Conservation (phyloP, 2,329 filamentous ascomycete genomes). For the Pyricularia sp. region DNA sequence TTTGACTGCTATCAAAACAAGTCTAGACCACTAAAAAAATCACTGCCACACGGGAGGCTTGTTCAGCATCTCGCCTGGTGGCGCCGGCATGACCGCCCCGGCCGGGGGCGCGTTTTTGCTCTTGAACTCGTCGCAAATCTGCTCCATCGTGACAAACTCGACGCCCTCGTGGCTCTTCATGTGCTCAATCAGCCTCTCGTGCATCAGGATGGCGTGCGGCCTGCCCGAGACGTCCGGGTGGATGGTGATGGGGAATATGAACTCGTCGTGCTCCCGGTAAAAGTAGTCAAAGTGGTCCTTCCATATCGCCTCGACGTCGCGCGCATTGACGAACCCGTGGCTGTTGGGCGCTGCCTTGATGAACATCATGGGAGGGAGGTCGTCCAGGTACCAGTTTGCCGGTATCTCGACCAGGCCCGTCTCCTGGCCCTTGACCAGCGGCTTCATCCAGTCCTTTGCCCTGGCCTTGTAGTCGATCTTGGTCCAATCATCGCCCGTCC, state of each 20-base stretch:
- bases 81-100: conserved; percentile 53
- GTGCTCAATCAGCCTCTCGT: conserved; percentile 23
- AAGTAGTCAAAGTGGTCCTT: conserved; percentile 63
- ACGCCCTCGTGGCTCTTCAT: conserved; percentile 26
- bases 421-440: conserved; percentile 45
- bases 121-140: conserved; percentile 66
- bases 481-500: conserved; percentile 56
- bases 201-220: conserved; percentile 24
- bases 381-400: conserved; percentile 55
- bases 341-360: conserved; percentile 56
- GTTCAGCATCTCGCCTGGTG: conserved; percentile 40
- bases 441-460: conserved; percentile 58
- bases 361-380: conserved; percentile 62
- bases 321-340: conserved; percentile 50
- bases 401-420: conserved; percentile 61
- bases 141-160: conserved; percentile 58
- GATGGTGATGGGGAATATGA: conserved; percentile 69
- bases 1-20: background rate
- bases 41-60: conserved; percentile 14
- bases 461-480: conserved; percentile 58
- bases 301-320: conserved; percentile 54
- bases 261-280: conserved; percentile 68
- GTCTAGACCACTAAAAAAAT: background rate
- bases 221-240: conserved; percentile 50
- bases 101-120: conserved; percentile 46